Evolutionary conservation across 2,329 filamentous ascomycete species (phyloP), one percentile per base, ranked within the genome.

Genomic region (Cordyceps javanica): DNA sequence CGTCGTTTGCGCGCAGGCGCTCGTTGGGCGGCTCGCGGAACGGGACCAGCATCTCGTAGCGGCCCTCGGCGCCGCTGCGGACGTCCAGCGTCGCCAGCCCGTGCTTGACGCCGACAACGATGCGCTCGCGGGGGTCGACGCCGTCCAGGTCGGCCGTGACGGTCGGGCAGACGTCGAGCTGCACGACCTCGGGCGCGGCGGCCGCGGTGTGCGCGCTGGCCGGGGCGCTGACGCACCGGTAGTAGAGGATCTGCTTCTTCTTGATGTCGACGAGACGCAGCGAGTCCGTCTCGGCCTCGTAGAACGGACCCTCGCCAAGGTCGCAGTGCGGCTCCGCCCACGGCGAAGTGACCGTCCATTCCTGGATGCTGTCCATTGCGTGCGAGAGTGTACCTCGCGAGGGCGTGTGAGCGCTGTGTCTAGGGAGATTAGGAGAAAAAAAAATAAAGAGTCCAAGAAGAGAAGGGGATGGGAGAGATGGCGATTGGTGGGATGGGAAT

Each of bases 201-300:
- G 19, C 28, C n/a, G 32, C 51, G 7, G 45, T 11, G 13, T 30
- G 14, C 21, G 21, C 23, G 41, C 23, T 39, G 3, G 16, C 30
- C 13, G 39, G 13, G 4, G 44, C 34, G 26, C 28, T 44, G 6
- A 59, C 34, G 36, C 16, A 25, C 23, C 32, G 32, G 11, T 28
- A 46, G 25, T 45, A 59, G 28, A 55, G 38, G 46, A 96, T 68
- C 60, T 85, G 83, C 68, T 88, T 82, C 68, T 88, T 84, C 70
- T 87, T 88, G 72, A 96, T 92, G 72, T 97, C 92, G 61, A 92
- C 83, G 70, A 91, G 91, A 62, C 89, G 88, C 59, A 93, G 75
- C 48, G 77, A 80, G 69, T 89, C 80, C 52, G 80, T 83, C 23
- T 74, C 74, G 59, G 80, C 75, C 70, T 91, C 88, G 74, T 85